Percentiles rank a stretch among this genome's conserved stretches.
Evolutionary conservation across 352 stramenopile species (phyloP).

Genomic region (Globisporangium okanoganense): DNA sequence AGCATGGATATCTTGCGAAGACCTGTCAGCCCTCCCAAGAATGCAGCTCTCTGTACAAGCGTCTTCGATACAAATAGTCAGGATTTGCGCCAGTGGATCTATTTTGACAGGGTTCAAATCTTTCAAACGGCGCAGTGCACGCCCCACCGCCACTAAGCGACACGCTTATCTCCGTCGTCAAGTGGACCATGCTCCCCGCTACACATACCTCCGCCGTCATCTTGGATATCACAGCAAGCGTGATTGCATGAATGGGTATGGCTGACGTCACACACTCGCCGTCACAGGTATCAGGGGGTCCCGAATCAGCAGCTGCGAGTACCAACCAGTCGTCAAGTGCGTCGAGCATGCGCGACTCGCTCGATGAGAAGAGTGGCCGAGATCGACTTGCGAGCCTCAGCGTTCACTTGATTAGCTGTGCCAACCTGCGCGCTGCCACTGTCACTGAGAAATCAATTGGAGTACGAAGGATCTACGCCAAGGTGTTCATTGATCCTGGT

Average conservation of each 20-base stretch:
- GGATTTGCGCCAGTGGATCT: no score
- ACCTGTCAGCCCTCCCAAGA: not conserved
- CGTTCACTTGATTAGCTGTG: not conserved
- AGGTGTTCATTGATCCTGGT: conserved; percentile 3
- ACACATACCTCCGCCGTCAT: not conserved
- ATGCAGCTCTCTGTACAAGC: not conserved
- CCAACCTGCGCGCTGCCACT: not conserved
- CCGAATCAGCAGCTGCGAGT: not conserved
- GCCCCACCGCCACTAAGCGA: not conserved
- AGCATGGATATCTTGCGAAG: not conserved
- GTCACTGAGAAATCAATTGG: not conserved
- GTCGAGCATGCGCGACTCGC: not conserved
- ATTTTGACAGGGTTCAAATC: no score
- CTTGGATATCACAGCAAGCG: not conserved
- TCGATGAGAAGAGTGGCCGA: not conserved
- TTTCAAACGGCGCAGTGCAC: not conserved
- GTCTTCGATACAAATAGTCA: no score
- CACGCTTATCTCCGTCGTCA: not conserved
- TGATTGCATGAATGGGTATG: not conserved
- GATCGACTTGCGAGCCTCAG: not conserved
- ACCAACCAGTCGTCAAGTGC: not conserved
- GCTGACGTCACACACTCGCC: not conserved
- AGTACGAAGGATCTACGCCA: not conserved
- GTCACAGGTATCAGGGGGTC: not conserved
- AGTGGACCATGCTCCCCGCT: not conserved